Percentiles rank a stretch among this genome's conserved stretches.
Evolutionary conservation across 352 stramenopile species (phyloP).

Genomic region (Phytopythium ostracodes): DNA sequence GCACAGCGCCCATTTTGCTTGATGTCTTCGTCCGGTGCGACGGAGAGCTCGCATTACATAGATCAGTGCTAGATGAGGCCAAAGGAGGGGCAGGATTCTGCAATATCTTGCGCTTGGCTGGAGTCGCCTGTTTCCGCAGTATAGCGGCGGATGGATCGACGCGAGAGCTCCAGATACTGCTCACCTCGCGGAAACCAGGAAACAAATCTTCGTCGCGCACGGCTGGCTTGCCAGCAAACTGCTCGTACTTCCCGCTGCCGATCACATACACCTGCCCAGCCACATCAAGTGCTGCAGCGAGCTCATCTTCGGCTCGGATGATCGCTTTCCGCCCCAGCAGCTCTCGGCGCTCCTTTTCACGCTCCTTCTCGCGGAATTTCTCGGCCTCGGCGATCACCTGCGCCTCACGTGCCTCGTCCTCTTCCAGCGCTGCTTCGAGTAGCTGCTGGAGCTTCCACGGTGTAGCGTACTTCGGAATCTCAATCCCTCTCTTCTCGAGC

Average conservation of each 20-base stretch:
- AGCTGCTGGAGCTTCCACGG: slow-evolving; percentile 74
- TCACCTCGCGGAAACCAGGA: slow-evolving; percentile 58
- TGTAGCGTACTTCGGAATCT: slow-evolving; percentile 87
- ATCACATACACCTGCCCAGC: slow-evolving; percentile 93
- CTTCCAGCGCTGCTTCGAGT: slow-evolving; percentile 85
- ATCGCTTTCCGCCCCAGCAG: slow-evolving; percentile 44
- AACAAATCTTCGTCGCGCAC: slow-evolving; percentile 52
- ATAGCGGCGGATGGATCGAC: slow-evolving; percentile 22
- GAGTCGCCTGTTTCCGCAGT: not conserved
- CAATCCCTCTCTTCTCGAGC: slow-evolving; percentile 81
- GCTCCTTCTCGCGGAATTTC: slow-evolving; percentile 68
- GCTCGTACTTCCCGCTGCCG: slow-evolving; percentile 70
- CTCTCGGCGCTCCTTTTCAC: slow-evolving; percentile 54
- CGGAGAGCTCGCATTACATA: not conserved
- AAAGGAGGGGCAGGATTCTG: no score
- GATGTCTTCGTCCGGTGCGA: slow-evolving; percentile 1
- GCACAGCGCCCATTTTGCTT: not conserved
- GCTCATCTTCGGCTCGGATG: slow-evolving; percentile 75
- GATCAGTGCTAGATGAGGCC: not conserved
- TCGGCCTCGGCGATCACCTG: slow-evolving; percentile 74
- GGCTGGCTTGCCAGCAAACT: slow-evolving; percentile 71
- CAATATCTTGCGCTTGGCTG: slow-evolving; percentile 4
- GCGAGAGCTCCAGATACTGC: slow-evolving; percentile 53
- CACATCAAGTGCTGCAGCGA: slow-evolving; percentile 84
- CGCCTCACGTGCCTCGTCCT: slow-evolving; percentile 87